Percentiles rank a stretch among this genome's conserved stretches.
phyloP scores from a whole-genome alignment of 371 early-diverging fungal genomes.

The Actinomucor elegans region DNA sequence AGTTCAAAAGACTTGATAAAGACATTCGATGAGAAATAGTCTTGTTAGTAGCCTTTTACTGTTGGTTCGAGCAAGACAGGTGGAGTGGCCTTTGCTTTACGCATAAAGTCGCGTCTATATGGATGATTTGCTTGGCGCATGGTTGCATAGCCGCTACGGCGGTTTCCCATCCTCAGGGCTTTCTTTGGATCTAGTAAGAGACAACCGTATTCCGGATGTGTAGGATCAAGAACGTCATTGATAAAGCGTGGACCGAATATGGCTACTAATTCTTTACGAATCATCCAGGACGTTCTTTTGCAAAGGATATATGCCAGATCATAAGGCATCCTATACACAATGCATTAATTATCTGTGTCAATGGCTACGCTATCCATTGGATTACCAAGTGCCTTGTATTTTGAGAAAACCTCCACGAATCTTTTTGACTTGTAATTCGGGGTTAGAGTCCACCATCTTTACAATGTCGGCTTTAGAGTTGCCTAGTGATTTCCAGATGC shows the following conservation, averaged over 20 bases:
- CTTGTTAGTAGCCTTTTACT: not conserved
- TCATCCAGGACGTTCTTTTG: slow-evolving; percentile 54
- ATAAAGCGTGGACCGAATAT: slow-evolving; percentile 63
- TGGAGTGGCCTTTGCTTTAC: not conserved
- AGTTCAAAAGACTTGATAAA: slow-evolving; percentile 16
- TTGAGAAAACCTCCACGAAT: slow-evolving; percentile 72
- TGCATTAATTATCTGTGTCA: not conserved
- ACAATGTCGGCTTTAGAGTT: slow-evolving; percentile 71
- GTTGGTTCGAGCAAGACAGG: not conserved
- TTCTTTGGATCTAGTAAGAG: slow-evolving; percentile 38
- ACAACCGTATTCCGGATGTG: slow-evolving; percentile 52
- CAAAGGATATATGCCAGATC: slow-evolving; percentile 60
- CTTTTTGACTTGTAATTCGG: slow-evolving; percentile 62
- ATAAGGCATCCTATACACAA: slow-evolving; percentile 53
- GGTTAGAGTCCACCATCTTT: slow-evolving; percentile 67
- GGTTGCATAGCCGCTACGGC: slow-evolving; percentile 13
- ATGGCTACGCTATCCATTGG: slow-evolving; percentile 21
- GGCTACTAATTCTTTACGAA: slow-evolving; percentile 59
- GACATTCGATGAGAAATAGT: slow-evolving; percentile 25
- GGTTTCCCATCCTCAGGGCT: not conserved
- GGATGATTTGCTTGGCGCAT: slow-evolving; percentile 18
- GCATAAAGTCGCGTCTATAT: slow-evolving; percentile 26
- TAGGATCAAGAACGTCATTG: slow-evolving; percentile 52
- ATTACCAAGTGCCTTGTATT: slow-evolving; percentile 72
- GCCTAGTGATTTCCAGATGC: slow-evolving; percentile 73